Evolutionary conservation across 2,329 filamentous ascomycete genomes (phyloP).

Genomic region (Colletotrichum cuscutae): DNA sequence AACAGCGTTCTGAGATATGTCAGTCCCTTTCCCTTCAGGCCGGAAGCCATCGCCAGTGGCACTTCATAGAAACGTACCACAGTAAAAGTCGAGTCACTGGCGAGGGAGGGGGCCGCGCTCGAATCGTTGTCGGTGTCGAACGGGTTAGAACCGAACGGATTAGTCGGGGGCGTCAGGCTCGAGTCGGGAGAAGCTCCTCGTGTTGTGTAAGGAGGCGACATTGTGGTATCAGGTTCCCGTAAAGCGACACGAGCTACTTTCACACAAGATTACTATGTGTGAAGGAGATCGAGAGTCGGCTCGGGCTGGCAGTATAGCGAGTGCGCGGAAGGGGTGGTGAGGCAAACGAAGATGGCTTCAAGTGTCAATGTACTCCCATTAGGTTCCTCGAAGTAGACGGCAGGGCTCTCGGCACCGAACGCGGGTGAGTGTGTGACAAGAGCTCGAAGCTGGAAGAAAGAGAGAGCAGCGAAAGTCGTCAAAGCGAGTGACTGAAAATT

Average conservation of each 20-base stretch:
- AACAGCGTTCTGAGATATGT: conserved; percentile 28
- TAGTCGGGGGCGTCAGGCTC: conserved; percentile 24
- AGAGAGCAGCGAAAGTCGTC: conserved; percentile 12
- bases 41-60: not conserved
- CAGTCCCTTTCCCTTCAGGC: not conserved
- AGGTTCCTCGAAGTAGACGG: not conserved
- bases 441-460: not conserved
- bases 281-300: not conserved
- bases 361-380: not conserved
- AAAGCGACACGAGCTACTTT: not conserved
- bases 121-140: conserved; percentile 36
- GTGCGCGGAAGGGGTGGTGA: not conserved
- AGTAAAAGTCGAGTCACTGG: conserved; percentile 36
- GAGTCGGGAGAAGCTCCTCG: conserved; percentile 18
- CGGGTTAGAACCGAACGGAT: conserved; percentile 34
- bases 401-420: not conserved
- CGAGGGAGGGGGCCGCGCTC: conserved; percentile 32
- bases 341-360: not conserved
- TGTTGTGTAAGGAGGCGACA: conserved; percentile 30
- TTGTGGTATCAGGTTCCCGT: conserved; percentile 5
- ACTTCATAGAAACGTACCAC: conserved; percentile 23
- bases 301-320: not conserved
- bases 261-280: not conserved
- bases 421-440: not conserved
- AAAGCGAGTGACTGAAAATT: conserved; percentile 18